These are phyloP conservation scores for Cercis canadensis DNA, from an alignment of 306 rosid species.

Conservation along the genomic window DNA sequence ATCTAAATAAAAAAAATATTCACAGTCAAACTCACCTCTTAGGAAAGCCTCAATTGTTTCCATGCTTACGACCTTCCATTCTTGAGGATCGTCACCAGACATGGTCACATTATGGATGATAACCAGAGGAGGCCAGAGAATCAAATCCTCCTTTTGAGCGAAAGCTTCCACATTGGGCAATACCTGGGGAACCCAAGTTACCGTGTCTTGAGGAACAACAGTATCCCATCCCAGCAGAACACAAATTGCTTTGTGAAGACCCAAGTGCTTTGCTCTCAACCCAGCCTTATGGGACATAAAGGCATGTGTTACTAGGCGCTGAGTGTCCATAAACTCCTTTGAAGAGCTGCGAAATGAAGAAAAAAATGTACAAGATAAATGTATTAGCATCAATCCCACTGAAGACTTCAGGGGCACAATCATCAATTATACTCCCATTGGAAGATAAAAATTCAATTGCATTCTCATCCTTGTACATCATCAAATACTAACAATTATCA, in stretches of 20 bases:
- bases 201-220: slow-evolving; percentile 65
- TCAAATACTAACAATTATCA: slow-evolving; percentile 2
- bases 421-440: background rate
- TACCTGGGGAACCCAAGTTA: slow-evolving; percentile 86
- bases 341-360: slow-evolving; percentile 61
- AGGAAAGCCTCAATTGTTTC: slow-evolving; percentile 83
- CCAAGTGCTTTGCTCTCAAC: slow-evolving; percentile 77
- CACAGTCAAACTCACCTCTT: slow-evolving; percentile 67
- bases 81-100: slow-evolving; percentile 69
- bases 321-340: slow-evolving; percentile 94
- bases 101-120: slow-evolving; percentile 78
- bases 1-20: background rate
- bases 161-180: slow-evolving; percentile 68
- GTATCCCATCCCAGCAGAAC: slow-evolving; percentile 96
- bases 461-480: background rate
- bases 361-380: background rate
- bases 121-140: slow-evolving; percentile 90
- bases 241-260: slow-evolving; percentile 88
- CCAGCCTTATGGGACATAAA: slow-evolving; percentile 92
- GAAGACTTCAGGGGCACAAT: background rate
- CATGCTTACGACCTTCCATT: slow-evolving; percentile 79
- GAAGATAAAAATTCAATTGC: background rate
- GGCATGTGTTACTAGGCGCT: slow-evolving; percentile 87
- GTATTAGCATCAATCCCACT: background rate
- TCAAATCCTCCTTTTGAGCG: slow-evolving; percentile 92